Evolutionary conservation across 2,329 filamentous ascomycete species (phyloP), one percentile per base, ranked within the genome.

Genomic region (Pseudopithomyces chartarum): DNA sequence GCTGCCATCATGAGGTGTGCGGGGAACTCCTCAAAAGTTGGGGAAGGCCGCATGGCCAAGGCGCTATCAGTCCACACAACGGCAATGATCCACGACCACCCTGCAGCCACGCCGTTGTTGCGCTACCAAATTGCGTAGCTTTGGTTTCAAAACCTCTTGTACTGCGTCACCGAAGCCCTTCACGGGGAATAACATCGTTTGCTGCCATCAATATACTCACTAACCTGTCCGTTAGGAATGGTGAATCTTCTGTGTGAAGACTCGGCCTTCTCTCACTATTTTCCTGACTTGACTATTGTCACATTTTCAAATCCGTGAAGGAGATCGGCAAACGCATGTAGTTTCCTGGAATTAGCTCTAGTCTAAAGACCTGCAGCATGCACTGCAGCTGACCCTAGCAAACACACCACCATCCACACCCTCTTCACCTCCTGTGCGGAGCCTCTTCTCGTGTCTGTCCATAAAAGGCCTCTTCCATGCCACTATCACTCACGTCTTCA

Each of bases 251-350:
- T 2, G 38, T 40, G 38, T 40, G 15, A 40, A 40, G 38, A 40
- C 38, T 17, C 12, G 34, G 17, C 13, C 13, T 15, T 8, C 17
- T 38, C 34, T n/a, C 5, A 8, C 7, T n/a, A n/a, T n/a, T n/a
- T n/a, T n/a, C n/a, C n/a, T n/a, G 26, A 29, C 4, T 29, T 29
- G 5, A 29, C 26, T 29, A 8, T 29, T 29, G 4, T 29, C 8
- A 29, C 26, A 5, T 4, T 29, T 29, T 29, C 4, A 29, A 8
- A 8, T 29, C 8, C 26, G 26, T 29, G 26, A 45, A 12, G 2
- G 11, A 63, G 68, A 70, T 71, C 64, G 59, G 58, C 66, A 50
- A 49, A 54, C 62, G 61, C 60, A 54, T 58, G 52, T 67, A 69
- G 69, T 67, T 70, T 29, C 8, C 54, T 47, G 64, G 65, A 59